A percentile compares a stretch with the other conserved stretches of the same genome.
Conservation (phyloP, 345 rosid species). For the Hypericum perforatum region DNA sequence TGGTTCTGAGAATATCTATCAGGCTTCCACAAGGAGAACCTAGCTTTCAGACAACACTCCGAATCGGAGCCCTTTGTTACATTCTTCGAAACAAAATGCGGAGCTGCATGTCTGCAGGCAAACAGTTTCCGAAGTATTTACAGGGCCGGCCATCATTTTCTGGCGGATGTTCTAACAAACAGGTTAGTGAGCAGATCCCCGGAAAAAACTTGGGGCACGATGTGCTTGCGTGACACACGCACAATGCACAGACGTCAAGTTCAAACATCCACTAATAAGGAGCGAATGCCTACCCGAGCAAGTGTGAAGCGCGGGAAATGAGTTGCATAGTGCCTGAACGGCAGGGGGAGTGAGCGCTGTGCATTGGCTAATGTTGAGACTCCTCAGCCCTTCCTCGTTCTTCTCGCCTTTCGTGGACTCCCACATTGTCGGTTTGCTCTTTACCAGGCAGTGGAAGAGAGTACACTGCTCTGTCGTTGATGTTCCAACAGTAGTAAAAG, state of each 20-base stretch:
- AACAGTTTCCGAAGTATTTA: no score
- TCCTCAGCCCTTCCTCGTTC: slow-evolving; percentile 70
- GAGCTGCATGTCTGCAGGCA: no score
- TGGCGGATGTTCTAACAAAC: no score
- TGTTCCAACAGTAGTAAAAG: slow-evolving; percentile 81
- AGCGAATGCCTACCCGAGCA: slow-evolving; percentile 94
- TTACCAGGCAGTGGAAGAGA: slow-evolving; percentile 62
- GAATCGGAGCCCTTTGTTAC: no score
- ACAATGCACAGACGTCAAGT: slow-evolving; percentile 84
- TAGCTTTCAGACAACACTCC: no score
- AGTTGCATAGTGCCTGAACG: no score
- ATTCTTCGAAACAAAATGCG: no score
- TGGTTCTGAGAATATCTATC: no score
- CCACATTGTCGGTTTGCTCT: slow-evolving; percentile 54
- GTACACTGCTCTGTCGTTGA: slow-evolving; percentile 79
- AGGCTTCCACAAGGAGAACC: no score
- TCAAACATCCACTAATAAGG: slow-evolving; percentile 91
- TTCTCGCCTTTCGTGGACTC: slow-evolving; percentile 37
- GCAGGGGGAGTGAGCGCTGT: no score
- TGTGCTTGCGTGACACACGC: slow-evolving; percentile 72
- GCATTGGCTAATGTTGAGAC: slow-evolving; percentile 96
- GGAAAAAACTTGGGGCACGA: slow-evolving; percentile 30
- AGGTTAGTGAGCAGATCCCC: slow-evolving; percentile 47
- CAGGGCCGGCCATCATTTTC: no score
- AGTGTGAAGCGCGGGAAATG: slow-evolving; percentile 91